Evolutionary conservation across 2,329 filamentous ascomycete genomes (phyloP).

Genomic region (Calonectria pseudoturangicola): DNA sequence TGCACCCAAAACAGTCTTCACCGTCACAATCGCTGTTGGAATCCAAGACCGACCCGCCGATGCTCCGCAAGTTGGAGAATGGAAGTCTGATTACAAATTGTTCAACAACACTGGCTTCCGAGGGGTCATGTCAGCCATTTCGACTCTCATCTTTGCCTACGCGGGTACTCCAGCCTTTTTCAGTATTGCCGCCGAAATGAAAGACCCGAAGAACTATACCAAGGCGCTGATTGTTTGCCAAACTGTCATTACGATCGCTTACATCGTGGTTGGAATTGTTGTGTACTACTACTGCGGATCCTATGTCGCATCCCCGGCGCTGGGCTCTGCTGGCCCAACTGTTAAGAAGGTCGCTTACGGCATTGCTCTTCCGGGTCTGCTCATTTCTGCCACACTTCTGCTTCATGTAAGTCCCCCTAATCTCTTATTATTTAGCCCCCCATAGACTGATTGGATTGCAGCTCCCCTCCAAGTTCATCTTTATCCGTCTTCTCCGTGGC

Average conservation of each 20-base stretch:
- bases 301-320: conserved; percentile 66
- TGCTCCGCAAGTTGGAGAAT: conserved; percentile 49
- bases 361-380: conserved; percentile 54
- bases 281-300: conserved; percentile 68
- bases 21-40: conserved; percentile 54
- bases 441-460: not conserved
- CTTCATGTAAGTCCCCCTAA: conserved; percentile 49
- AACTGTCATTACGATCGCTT: conserved; percentile 55
- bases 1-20: conserved; percentile 38
- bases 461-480: conserved; percentile 51
- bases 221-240: conserved; percentile 52
- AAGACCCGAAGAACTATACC: conserved; percentile 53
- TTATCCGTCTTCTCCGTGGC: conserved; percentile 53
- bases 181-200: conserved; percentile 57
- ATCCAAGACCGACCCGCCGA: conserved; percentile 56
- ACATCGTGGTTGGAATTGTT: conserved; percentile 57
- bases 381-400: conserved; percentile 49
- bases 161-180: conserved; percentile 59
- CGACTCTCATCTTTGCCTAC: conserved; percentile 60
- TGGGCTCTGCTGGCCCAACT: conserved; percentile 63
- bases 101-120: conserved; percentile 55
- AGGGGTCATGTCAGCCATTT: conserved; percentile 54
- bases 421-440: no score
- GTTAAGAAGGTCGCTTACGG: conserved; percentile 67
- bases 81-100: conserved; percentile 55